Percentiles rank a stretch among this genome's conserved stretches.
phyloP scores from a whole-genome alignment of 352 stramenopile species.

The Pythium myriotylum region DNA sequence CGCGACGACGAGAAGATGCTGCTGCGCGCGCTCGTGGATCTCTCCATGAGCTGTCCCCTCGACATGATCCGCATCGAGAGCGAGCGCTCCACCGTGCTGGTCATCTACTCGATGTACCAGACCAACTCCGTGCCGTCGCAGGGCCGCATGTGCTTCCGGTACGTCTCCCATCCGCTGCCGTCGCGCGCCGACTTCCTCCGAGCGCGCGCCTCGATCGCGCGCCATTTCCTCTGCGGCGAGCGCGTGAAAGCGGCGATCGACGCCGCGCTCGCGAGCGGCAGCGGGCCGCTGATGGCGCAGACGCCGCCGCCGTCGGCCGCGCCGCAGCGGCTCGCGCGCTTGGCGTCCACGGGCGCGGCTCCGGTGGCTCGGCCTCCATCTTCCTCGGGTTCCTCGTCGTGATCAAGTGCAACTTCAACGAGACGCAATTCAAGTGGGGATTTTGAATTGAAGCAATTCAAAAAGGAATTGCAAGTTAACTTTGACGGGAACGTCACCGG shows the following conservation, averaged over 20 bases:
- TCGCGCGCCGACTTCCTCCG: conserved; percentile 47
- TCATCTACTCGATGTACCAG: conserved; percentile 84
- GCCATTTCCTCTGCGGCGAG: conserved; percentile 57
- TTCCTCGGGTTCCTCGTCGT: neutral
- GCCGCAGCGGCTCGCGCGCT: conserved; percentile 2
- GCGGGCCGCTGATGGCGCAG: conserved; percentile 11
- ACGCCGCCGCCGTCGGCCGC: conserved; percentile 13
- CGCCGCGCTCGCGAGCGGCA: neutral
- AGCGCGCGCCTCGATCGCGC: conserved; percentile 46
- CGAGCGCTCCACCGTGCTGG: conserved; percentile 57
- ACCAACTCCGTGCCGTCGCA: conserved; percentile 55
- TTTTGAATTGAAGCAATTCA: neutral
- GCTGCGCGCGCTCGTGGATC: conserved; percentile 59
- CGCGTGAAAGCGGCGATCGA: conserved; percentile 31
- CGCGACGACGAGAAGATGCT: conserved; percentile 66
- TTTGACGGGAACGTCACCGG: neutral
- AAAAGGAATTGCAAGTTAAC: conserved; percentile 15
- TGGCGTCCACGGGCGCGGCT: neutral
- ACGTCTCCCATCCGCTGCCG: conserved; percentile 48
- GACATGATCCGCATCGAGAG: conserved; percentile 76
- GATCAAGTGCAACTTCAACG: neutral
- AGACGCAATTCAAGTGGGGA: conserved; percentile 12
- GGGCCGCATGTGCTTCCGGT: conserved; percentile 65
- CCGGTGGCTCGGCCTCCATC: neutral
- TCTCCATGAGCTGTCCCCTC: conserved; percentile 65